Conservation (phyloP, 345 rosid species). For the Populus deltoides region DNA sequence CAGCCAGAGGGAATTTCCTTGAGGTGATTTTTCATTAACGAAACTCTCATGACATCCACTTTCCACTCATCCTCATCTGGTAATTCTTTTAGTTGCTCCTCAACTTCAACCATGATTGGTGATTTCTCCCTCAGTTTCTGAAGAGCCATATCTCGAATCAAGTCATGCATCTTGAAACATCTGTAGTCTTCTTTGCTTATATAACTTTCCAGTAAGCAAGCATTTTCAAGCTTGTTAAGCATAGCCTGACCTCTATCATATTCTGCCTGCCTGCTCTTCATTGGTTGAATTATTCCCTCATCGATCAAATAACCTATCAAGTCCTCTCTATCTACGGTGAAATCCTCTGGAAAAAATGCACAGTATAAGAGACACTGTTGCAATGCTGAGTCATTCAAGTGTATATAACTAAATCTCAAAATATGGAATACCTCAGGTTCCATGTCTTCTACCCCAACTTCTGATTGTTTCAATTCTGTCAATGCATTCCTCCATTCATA, state of each 20-base stretch:
- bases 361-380: slow-evolving; percentile 25
- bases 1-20: not conserved
- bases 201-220: slow-evolving; percentile 12
- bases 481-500: slow-evolving; percentile 15
- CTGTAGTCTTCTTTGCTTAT: not conserved
- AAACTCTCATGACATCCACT: slow-evolving; percentile 10
- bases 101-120: slow-evolving; percentile 19
- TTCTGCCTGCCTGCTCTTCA: slow-evolving; percentile 4
- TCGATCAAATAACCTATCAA: slow-evolving; percentile 19
- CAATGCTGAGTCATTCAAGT: slow-evolving; percentile 6
- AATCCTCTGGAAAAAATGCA: slow-evolving; percentile 19
- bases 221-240: slow-evolving; percentile 15
- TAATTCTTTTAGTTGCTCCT: slow-evolving; percentile 2
- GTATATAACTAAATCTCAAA: slow-evolving; percentile 10
- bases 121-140: slow-evolving; percentile 4
- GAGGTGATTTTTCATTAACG: not conserved
- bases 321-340: not conserved
- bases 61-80: slow-evolving; percentile 22
- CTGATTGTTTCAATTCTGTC: not conserved
- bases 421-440: not conserved
- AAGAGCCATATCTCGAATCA: slow-evolving; percentile 24
- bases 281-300: slow-evolving; percentile 17
- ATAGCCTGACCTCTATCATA: slow-evolving; percentile 7
- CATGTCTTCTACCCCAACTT: not conserved
- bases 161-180: slow-evolving; percentile 26